Evolutionary conservation across 176 grass and related monocot genomes (phyloP), one percentile per base, ranked within the genome.

Genomic region (Metroxylon sagu): DNA sequence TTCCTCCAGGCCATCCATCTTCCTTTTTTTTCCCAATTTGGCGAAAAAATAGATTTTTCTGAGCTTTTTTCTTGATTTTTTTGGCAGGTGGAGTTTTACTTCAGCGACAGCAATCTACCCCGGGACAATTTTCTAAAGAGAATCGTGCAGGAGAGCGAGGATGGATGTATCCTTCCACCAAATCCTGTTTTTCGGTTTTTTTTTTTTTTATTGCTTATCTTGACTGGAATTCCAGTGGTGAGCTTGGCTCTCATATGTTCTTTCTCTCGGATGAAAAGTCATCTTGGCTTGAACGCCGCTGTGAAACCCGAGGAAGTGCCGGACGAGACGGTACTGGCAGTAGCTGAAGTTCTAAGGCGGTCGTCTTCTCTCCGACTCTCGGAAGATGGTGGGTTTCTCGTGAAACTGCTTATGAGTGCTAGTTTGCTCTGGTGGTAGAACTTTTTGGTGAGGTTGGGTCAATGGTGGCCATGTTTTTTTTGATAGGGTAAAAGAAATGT

Each of bases 21-120:
- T 39, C 35, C 7, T 12, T 39, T 8, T 6, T 39, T 39, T n/a
- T n/a, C 0, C 3, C 1, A 10, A 26, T 39, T 39, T 39, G 6
- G 35, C 6, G 35, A 12, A 39, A 39, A 39, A 39, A 39, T 10
- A 0, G 7, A 0, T 29, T 59, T 54, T 64, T 4, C 16, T 0
- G 5, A 28, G 12, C 25, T 50, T 50, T 10, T 48, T 49, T 28
- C 3, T 43, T 1, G 1, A 12, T 43, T 59, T 48, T n/a, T 7
- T 39, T 39, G 30, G 25, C 57, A 98, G 87, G 93, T 92, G 48
- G 93, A 98, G 60, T 98, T 98, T 56, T 98, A 98, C 60, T 92
- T 98, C 65, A 88, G 93, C 54, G 87, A 98, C 28, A 92, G 88
- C 73, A 98, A 98, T 70, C 77, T 98, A 1, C 87, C 93, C 18